phyloP scores from a whole-genome alignment of 2,329 filamentous ascomycete species.

The Xylariaceae sp. region DNA sequence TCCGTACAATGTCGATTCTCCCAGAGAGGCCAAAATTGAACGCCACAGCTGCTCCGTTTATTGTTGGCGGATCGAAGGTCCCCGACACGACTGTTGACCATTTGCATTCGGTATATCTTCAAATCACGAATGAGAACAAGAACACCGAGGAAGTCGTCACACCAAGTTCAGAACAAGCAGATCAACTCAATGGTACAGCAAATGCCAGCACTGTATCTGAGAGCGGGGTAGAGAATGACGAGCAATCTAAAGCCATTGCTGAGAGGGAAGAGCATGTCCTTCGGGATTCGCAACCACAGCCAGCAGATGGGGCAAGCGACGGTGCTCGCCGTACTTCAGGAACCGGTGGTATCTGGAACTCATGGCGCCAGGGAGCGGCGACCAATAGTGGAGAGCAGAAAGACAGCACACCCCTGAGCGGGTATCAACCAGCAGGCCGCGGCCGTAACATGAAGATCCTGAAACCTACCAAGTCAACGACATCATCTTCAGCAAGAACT shows the following conservation, averaged over 20 bases:
- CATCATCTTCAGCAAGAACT: constrained; percentile 48
- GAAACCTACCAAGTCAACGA: constrained; percentile 65
- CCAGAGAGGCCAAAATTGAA: constrained; percentile 58
- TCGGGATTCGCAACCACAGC: constrained; percentile 27
- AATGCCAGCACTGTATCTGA: constrained; percentile 39
- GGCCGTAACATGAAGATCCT: constrained; percentile 84
- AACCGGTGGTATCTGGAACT: constrained; percentile 61
- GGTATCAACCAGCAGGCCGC: constrained; percentile 66
- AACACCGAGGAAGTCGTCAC: constrained; percentile 36
- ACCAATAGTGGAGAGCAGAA: constrained; percentile 49
- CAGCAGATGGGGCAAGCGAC: constrained; percentile 23
- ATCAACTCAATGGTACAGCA: constrained; percentile 28
- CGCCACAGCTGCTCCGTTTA: constrained; percentile 44
- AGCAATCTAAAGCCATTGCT: constrained; percentile 26
- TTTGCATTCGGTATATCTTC: constrained; percentile 23
- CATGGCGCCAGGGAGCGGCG: constrained; percentile 61
- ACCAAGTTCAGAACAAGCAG: constrained; percentile 32
- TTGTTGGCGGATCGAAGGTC: constrained; percentile 35
- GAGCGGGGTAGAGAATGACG: constrained; percentile 43
- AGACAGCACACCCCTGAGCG: constrained; percentile 53
- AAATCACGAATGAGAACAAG: constrained; percentile 27
- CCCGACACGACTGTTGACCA: constrained; percentile 11
- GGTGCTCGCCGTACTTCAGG: constrained; percentile 30
- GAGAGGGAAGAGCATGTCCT: constrained; percentile 22
- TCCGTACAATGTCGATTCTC: constrained; percentile 59